A percentile compares a stretch with the other conserved stretches of the same genome.
These are phyloP conservation scores for Saccharomyces uvarum DNA, from an alignment of 1,139 yeast species.

Conservation along the genomic window DNA sequence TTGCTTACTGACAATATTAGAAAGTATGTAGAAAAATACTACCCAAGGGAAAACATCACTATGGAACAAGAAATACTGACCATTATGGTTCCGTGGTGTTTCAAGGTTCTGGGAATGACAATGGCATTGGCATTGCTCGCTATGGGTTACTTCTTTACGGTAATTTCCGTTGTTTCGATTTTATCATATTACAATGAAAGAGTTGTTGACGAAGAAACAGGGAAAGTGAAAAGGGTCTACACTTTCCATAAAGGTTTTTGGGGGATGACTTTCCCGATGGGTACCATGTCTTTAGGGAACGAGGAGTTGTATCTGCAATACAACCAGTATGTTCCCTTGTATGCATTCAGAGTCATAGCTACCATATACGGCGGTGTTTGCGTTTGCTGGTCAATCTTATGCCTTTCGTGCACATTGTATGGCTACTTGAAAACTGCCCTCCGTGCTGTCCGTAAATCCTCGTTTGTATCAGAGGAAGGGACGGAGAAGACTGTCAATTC, in stretches of 20 bases:
- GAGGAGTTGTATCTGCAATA: conserved; percentile 44
- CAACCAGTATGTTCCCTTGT: conserved; percentile 22
- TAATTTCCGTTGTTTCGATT: conserved; percentile 44
- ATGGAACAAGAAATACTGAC: conserved; percentile 12
- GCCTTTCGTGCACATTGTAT: conserved; percentile 17
- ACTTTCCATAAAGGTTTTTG: conserved; percentile 61
- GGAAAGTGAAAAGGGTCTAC: conserved; percentile 23
- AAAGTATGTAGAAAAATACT: conserved; percentile 19
- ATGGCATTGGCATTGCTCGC: conserved; percentile 46
- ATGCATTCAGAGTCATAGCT: conserved; percentile 52
- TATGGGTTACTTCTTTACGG: conserved; percentile 58
- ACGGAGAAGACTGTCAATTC: background rate
- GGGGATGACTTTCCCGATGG: conserved; percentile 87
- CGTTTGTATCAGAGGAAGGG: background rate
- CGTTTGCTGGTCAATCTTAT: conserved; percentile 20
- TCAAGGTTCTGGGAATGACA: conserved; percentile 30
- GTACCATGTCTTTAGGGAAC: conserved; percentile 67
- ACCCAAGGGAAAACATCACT: conserved; percentile 11
- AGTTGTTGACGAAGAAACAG: conserved; percentile 7
- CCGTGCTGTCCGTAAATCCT: background rate
- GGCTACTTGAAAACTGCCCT: background rate
- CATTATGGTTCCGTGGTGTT: conserved; percentile 22
- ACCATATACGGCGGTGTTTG: conserved; percentile 47
- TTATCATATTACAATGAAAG: conserved; percentile 29
- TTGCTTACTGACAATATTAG: conserved; percentile 44